Evolutionary conservation across 1,284 basidiomycete genomes (phyloP), one percentile per base, ranked within the genome.

Genomic region (Ganoderma leucocontextum): DNA sequence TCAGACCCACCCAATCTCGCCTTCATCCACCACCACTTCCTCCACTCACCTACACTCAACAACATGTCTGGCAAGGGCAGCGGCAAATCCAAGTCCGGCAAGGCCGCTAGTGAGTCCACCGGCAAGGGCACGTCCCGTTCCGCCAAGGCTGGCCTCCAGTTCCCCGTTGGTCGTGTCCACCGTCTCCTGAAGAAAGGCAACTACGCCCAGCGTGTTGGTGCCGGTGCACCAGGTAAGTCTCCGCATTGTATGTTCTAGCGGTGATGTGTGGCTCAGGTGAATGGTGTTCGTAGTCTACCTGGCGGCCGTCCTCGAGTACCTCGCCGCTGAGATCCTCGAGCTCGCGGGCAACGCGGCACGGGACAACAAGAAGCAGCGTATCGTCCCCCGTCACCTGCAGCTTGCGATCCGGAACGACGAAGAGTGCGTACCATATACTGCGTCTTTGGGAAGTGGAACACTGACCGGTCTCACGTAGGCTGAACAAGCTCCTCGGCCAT

Each of bases 151-250:
- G 93, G 92, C 75, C 88, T 95, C 73, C 93, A 93, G 82, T 92
- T 95, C 89, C 94, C 93, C 69, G 94, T 95, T 80, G 94, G 94
- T 87, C 94, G 94, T 92, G 92, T 95, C 80, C 94, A 96, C 84
- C 91, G 94, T 89, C 90, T 94, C 73, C 82, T 95, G 74, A 94
- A 95, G 88, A 90, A 89, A 83, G 94, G 94, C 74, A 95, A 95
- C 88, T 95, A 95, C 80, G 92, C 91, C 58, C 89, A 91, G 79
- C 91, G 91, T 79, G 87, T 93, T 70, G 91, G 92, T 83, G 90
- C 90, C 73, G 91, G 91, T 80, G 91, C 93, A 78, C 93, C 89
- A 77, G 93, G 89, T 92, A 78, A 75, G 88, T 78, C 12, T n/a
- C 5, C 2, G 10, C 12, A 10, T 39, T 10, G 47, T 7, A 12